Evolutionary conservation across 2,329 filamentous ascomycete species (phyloP).

Genomic region (Fusarium sp.): DNA sequence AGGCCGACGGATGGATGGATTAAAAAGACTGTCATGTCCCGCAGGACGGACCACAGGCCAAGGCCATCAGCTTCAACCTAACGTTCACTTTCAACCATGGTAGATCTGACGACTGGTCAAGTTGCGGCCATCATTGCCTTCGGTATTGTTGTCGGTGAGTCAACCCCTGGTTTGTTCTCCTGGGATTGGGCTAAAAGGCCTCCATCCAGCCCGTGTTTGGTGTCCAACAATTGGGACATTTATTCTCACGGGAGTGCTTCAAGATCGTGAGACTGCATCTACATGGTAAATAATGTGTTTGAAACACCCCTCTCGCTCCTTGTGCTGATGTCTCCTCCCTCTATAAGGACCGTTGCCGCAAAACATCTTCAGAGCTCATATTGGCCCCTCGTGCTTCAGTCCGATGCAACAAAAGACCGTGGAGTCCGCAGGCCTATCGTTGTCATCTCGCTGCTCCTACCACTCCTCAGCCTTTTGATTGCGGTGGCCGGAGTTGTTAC

Average conservation of each 20-base stretch:
- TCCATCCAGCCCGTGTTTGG: conserved; percentile 10
- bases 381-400: conserved; percentile 13
- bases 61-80: background rate
- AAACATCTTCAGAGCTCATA: conserved; percentile 12
- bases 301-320: background rate
- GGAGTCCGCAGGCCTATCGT: conserved; percentile 7
- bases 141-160: background rate
- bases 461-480: background rate
- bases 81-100: background rate
- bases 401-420: conserved; percentile 10
- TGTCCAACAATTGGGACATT: conserved; percentile 9
- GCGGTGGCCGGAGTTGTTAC: conserved; percentile 16
- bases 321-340: background rate
- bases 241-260: conserved; percentile 6
- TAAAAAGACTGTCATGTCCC: background rate
- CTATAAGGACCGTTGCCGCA: conserved; percentile 6
- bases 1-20: background rate
- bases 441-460: background rate
- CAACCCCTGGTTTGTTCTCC: background rate
- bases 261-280: conserved; percentile 9
- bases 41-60: background rate
- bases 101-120: background rate
- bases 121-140: background rate
- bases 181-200: background rate
- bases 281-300: conserved; percentile 3